Conservation (phyloP, 495 filamentous ascomycete species). For the Xylaria scruposa region DNA sequence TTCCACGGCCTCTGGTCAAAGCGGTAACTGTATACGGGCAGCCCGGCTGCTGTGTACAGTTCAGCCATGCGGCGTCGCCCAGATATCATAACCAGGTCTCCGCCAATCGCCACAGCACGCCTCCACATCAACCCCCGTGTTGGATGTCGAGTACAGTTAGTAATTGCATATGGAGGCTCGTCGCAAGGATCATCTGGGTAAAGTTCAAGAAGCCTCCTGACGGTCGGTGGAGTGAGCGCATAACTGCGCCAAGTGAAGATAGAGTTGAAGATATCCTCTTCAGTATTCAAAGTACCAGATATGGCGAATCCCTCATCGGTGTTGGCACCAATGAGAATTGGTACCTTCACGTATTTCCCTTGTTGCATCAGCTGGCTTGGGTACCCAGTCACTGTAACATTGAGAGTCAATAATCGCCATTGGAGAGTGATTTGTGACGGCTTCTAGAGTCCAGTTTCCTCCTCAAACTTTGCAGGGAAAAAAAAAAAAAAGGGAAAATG, state of each 20-base stretch:
- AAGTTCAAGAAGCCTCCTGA: slow-evolving; percentile 50
- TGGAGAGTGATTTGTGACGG: not conserved
- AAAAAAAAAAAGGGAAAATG: not conserved
- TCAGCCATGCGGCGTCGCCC: slow-evolving; percentile 62
- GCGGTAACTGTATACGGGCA: slow-evolving; percentile 66
- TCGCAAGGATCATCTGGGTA: slow-evolving; percentile 58
- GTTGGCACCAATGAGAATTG: slow-evolving; percentile 63
- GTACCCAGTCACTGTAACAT: slow-evolving; percentile 37
- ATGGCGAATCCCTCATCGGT: slow-evolving; percentile 57
- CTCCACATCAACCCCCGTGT: slow-evolving; percentile 57
- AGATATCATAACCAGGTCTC: slow-evolving; percentile 63
- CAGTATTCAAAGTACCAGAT: slow-evolving; percentile 30
- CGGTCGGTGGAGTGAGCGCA: slow-evolving; percentile 39
- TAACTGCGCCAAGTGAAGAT: slow-evolving; percentile 43
- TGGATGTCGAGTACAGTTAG: slow-evolving; percentile 50
- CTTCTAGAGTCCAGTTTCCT: not conserved
- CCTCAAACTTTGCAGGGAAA: too few relatives aligned
- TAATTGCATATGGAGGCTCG: slow-evolving; percentile 52
- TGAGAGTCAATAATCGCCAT: not conserved
- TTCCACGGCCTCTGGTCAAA: slow-evolving; percentile 61
- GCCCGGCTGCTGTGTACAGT: slow-evolving; percentile 52
- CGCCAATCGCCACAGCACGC: slow-evolving; percentile 59
- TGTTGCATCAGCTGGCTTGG: slow-evolving; percentile 29
- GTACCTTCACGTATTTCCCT: slow-evolving; percentile 45
- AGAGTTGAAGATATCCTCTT: slow-evolving; percentile 42